Conservation (phyloP, 169 alveolate species). For the Babesia divergens region DNA sequence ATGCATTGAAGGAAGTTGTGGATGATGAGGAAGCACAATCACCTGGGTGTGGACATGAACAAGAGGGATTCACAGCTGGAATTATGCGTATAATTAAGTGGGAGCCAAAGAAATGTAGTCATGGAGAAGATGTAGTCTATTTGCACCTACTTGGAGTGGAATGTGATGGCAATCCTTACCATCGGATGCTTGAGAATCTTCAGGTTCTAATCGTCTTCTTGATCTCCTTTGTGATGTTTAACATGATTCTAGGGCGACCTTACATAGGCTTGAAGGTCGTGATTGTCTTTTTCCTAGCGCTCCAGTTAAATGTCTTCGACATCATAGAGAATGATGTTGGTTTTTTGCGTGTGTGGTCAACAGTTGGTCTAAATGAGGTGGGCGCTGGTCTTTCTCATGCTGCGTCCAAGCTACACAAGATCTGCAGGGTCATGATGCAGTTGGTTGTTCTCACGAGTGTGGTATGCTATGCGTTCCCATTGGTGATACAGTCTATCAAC, state of each 20-base stretch:
- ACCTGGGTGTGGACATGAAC: background rate
- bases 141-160: background rate
- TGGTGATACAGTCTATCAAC: background rate
- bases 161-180: background rate
- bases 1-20: background rate
- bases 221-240: background rate
- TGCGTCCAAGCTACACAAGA: background rate
- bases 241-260: background rate
- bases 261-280: slow-evolving; percentile 30
- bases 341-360: slow-evolving; percentile 35
- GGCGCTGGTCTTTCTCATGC: slow-evolving; percentile 24
- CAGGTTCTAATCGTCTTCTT: background rate
- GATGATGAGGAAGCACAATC: background rate
- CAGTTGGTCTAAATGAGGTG: slow-evolving; percentile 43
- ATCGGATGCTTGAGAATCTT: background rate
- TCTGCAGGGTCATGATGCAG: slow-evolving; percentile 25
- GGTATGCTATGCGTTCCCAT: slow-evolving; percentile 3
- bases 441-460: slow-evolving; percentile 11
- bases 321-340: slow-evolving; percentile 31
- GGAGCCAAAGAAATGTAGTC: background rate
- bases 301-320: slow-evolving; percentile 35
- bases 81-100: background rate
- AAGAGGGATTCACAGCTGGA: background rate
- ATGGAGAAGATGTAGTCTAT: background rate
- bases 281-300: slow-evolving; percentile 17